Conservation (phyloP, 2,329 filamentous ascomycete species). For the Exophiala bonariae region DNA sequence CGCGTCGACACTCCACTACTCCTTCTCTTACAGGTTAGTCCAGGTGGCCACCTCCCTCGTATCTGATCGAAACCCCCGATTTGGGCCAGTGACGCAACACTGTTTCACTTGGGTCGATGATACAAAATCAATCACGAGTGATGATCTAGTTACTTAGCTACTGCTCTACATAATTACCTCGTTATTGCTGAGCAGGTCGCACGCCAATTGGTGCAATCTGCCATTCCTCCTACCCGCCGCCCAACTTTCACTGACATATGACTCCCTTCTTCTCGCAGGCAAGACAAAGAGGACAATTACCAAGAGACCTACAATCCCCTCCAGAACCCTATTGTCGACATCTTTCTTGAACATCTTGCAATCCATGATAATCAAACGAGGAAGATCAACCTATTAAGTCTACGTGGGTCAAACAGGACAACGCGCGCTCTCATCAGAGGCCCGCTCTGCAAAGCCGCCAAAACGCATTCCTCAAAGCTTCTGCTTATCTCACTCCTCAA, state of each 20-base stretch:
- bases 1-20: conserved; percentile 2
- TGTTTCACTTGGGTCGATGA: conserved; percentile 17
- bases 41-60: neutral
- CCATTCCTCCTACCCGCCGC: too few relatives aligned
- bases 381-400: neutral
- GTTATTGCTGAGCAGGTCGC: neutral
- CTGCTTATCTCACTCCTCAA: conserved; percentile 36
- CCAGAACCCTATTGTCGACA: conserved; percentile 10
- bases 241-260: conserved; percentile 6
- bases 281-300: conserved; percentile 11
- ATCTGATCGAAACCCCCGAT: conserved; percentile 13
- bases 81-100: conserved; percentile 18
- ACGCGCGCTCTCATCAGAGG: conserved; percentile 1
- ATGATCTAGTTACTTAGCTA: conserved; percentile 11
- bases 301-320: conserved; percentile 2
- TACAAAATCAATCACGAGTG: conserved; percentile 2
- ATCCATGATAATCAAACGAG: neutral
- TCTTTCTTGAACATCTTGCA: neutral
- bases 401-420: neutral
- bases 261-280: conserved; percentile 12
- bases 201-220: too few relatives aligned
- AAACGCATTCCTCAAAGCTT: conserved; percentile 34
- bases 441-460: conserved; percentile 24
- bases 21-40: conserved; percentile 14
- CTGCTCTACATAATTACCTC: neutral